These are phyloP conservation scores for Pichia cactophila DNA, from an alignment of 1,139 yeast genomes.

Conservation along the genomic window DNA sequence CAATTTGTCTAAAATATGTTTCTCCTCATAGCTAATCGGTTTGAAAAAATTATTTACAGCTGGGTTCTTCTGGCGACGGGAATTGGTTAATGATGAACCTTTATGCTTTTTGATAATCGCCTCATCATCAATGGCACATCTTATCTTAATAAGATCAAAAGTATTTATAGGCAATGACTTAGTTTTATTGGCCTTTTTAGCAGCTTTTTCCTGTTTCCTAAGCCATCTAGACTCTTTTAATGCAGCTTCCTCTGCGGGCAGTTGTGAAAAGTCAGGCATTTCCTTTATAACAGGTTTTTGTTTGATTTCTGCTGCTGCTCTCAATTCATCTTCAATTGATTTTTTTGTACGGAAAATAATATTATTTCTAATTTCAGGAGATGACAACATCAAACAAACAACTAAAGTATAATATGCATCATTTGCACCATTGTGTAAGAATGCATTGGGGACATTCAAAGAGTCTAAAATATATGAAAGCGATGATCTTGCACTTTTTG, in stretches of 20 bases:
- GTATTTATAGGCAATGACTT: neutral
- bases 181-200: slow-evolving; percentile 2
- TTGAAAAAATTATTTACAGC: slow-evolving; percentile 13
- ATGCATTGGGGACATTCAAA: slow-evolving; percentile 53
- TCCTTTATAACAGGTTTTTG: neutral
- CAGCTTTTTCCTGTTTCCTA: slow-evolving; percentile 2
- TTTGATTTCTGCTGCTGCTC: neutral
- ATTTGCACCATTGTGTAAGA: slow-evolving; percentile 76
- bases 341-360: slow-evolving; percentile 8
- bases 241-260: slow-evolving; percentile 4
- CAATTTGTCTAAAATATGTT: slow-evolving; percentile 4
- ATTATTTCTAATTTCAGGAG: slow-evolving; percentile 21
- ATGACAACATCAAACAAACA: slow-evolving; percentile 21
- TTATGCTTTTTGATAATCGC: slow-evolving; percentile 9
- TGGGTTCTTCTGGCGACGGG: slow-evolving; percentile 6
- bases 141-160: slow-evolving; percentile 3
- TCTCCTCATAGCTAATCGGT: slow-evolving; percentile 10
- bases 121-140: slow-evolving; percentile 12
- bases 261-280: slow-evolving; percentile 6
- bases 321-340: neutral
- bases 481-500: slow-evolving; percentile 32
- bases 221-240: slow-evolving; percentile 5
- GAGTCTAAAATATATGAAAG: slow-evolving; percentile 45
- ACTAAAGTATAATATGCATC: slow-evolving; percentile 64
- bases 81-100: neutral